phyloP scores from a whole-genome alignment of 805 yeast genomes.

The Pichia occidentalis region DNA sequence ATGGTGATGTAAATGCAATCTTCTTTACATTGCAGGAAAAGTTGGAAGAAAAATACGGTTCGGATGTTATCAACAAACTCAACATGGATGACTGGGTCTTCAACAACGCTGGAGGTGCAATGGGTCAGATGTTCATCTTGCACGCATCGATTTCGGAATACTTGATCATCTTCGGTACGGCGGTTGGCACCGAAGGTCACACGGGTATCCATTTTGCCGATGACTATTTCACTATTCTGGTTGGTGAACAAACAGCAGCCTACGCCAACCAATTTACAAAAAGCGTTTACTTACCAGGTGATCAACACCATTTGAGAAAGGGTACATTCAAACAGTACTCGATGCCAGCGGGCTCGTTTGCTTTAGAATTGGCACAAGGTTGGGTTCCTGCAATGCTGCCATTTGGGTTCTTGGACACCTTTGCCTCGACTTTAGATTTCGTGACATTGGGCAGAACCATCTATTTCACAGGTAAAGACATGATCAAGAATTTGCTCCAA shows the following conservation, averaged over 20 bases:
- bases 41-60: conserved; percentile 60
- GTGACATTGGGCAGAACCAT: conserved; percentile 62
- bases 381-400: conserved; percentile 99
- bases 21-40: conserved; percentile 54
- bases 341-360: conserved; percentile 78
- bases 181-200: conserved; percentile 95
- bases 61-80: conserved; percentile 58
- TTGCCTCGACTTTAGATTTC: conserved; percentile 76
- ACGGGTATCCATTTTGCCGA: conserved; percentile 95
- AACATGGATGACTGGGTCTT: conserved; percentile 85
- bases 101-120: conserved; percentile 98
- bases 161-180: conserved; percentile 86
- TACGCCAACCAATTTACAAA: conserved; percentile 54
- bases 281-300: conserved; percentile 80
- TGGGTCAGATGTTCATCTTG: conserved; percentile 91
- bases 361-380: conserved; percentile 95
- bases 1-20: conserved; percentile 54
- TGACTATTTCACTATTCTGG: conserved; percentile 87
- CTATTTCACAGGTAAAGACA: conserved; percentile 70
- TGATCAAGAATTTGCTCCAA: conserved; percentile 56
- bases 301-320: conserved; percentile 68
- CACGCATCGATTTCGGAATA: conserved; percentile 95
- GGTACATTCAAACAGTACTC: conserved; percentile 79
- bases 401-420: conserved; percentile 79
- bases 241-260: conserved; percentile 75